Evolutionary conservation across 1,139 yeast species (phyloP).

Genomic region (Pichia terricola): DNA sequence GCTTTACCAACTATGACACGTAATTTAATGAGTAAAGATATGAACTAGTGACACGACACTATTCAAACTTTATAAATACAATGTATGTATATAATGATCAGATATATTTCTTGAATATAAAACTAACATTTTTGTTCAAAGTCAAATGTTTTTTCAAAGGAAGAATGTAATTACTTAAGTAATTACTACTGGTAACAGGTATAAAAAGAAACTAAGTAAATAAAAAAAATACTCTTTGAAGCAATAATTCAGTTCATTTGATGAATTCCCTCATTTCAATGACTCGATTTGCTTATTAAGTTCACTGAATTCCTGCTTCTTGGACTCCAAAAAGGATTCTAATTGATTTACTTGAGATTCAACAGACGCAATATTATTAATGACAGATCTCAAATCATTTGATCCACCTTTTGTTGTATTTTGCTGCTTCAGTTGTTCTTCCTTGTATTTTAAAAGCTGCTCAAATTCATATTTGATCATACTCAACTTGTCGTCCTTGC

Average conservation of each 20-base stretch:
- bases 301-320: constrained; percentile 40
- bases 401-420: constrained; percentile 9
- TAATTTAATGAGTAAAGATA: constrained; percentile 49
- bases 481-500: constrained; percentile 31
- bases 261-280: constrained; percentile 9
- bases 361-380: constrained; percentile 53
- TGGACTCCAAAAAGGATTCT: constrained; percentile 44
- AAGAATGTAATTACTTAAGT: too few species aligned
- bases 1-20: constrained; percentile 97
- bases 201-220: too few species aligned
- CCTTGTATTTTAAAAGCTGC: constrained; percentile 69
- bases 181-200: too few species aligned
- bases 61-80: too few species aligned
- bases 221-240: too few species aligned
- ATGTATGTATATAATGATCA: too few species aligned
- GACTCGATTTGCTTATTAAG: constrained; percentile 36
- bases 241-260: too few species aligned
- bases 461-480: constrained; percentile 65
- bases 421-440: constrained; percentile 34
- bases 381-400: constrained; percentile 33
- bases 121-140: too few species aligned
- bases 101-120: too few species aligned
- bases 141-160: too few species aligned
- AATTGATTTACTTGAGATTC: constrained; percentile 56
- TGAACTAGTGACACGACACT: too few species aligned